Evolutionary conservation across 805 yeast species (phyloP).

Genomic region (Metschnikowia sp.): DNA sequence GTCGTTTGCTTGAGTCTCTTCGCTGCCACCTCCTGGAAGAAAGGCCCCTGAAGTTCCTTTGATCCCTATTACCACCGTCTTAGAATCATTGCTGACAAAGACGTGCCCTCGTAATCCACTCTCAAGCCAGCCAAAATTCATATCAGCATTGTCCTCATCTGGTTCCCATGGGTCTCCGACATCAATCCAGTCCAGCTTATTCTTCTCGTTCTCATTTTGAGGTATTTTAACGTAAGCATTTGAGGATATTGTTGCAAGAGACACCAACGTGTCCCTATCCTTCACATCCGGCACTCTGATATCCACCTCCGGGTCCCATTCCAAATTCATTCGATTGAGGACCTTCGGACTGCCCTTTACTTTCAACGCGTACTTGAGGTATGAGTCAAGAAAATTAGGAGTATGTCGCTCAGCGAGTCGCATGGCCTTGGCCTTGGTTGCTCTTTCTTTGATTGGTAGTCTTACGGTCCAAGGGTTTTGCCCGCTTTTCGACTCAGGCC

Average conservation of each 20-base stretch:
- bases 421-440: constrained; percentile 17
- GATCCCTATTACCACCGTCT: constrained; percentile 69
- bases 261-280: constrained; percentile 68
- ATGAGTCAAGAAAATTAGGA: constrained; percentile 66
- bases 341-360: constrained; percentile 37
- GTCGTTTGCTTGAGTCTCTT: constrained; percentile 77
- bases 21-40: constrained; percentile 44
- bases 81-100: constrained; percentile 57
- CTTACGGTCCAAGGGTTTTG: constrained; percentile 39
- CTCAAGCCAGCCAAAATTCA: constrained; percentile 80
- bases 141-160: constrained; percentile 51
- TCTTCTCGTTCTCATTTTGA: constrained; percentile 42
- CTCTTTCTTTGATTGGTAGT: constrained; percentile 26
- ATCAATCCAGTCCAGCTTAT: constrained; percentile 81
- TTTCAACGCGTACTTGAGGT: constrained; percentile 52
- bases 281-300: constrained; percentile 68
- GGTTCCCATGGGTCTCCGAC: constrained; percentile 51
- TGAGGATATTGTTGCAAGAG: constrained; percentile 81
- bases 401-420: constrained; percentile 37
- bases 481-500: constrained; percentile 32
- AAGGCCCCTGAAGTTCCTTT: constrained; percentile 92
- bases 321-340: constrained; percentile 43
- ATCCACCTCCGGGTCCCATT: constrained; percentile 56
- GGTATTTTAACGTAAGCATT: constrained; percentile 87
- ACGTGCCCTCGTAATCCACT: constrained; percentile 90